These are phyloP conservation scores for Ganoderma meredithae DNA, from an alignment of 1,284 basidiomycete species.

Conservation along the genomic window DNA sequence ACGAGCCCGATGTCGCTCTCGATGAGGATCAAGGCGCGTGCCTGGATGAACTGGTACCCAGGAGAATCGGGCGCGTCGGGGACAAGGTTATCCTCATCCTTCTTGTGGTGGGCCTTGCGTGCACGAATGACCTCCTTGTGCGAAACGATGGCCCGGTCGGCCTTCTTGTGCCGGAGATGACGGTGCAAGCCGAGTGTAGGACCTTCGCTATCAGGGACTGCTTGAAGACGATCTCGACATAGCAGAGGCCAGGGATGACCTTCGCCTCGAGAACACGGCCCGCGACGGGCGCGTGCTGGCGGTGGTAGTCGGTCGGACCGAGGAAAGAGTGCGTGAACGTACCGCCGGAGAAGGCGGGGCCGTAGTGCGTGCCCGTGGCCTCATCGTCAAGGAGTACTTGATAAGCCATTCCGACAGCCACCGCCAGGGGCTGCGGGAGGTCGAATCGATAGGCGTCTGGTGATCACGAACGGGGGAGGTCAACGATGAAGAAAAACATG, in stretches of 20 bases:
- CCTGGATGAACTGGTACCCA: constrained; percentile 39
- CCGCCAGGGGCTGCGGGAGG: constrained; percentile 16
- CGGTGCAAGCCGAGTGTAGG: no score
- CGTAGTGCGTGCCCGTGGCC: constrained; percentile 7
- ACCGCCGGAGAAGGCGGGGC: constrained; percentile 28
- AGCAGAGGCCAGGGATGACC: constrained; percentile 35
- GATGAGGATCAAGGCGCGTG: constrained; percentile 34
- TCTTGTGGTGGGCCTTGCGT: no score
- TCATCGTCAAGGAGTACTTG: constrained; percentile 31
- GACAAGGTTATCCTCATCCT: background rate
- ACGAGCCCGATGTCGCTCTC: constrained; percentile 33
- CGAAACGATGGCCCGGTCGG: background rate
- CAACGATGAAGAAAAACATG: constrained; percentile 33
- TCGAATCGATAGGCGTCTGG: constrained; percentile 29
- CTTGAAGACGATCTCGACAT: constrained; percentile 19
- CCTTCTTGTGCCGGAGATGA: constrained; percentile 2
- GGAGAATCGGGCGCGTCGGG: constrained; percentile 31
- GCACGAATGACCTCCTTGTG: background rate
- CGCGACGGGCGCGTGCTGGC: constrained; percentile 35
- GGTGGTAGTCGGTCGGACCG: constrained; percentile 35
- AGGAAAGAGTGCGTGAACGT: constrained; percentile 35
- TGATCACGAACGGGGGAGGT: constrained; percentile 22
- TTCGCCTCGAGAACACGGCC: constrained; percentile 33
- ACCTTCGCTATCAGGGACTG: no score
- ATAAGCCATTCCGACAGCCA: constrained; percentile 34